Conservation (phyloP, 1,284 basidiomycete species). For the Trametes polyzona region DNA sequence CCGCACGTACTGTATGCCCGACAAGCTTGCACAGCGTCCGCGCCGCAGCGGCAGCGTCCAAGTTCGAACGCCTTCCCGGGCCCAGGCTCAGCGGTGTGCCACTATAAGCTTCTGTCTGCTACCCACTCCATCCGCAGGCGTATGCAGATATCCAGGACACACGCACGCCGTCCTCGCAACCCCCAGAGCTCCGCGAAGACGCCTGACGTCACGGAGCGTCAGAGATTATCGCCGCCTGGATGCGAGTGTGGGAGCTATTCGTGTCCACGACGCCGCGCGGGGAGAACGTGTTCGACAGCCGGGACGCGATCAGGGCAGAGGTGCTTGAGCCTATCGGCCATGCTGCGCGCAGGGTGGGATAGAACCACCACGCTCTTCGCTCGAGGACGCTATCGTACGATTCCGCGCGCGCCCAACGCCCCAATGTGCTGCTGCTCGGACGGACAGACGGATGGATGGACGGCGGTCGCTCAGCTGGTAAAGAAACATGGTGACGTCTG, state of each 20-base stretch:
- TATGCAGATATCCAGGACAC: not conserved
- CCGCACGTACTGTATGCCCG: not conserved
- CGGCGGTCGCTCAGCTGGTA: not conserved
- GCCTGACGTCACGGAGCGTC: slow-evolving; percentile 8
- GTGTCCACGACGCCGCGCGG: slow-evolving; percentile 1
- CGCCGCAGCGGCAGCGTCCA: too few relatives aligned
- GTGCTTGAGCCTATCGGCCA: slow-evolving; percentile 6
- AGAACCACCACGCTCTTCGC: slow-evolving; percentile 5
- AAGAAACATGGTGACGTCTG: slow-evolving; percentile 6
- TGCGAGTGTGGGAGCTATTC: not conserved
- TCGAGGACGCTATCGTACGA: slow-evolving; percentile 20
- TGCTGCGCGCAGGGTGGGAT: slow-evolving; percentile 2
- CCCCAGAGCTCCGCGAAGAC: too few relatives aligned
- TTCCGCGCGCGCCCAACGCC: not conserved
- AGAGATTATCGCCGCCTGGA: not conserved
- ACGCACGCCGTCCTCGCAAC: not conserved
- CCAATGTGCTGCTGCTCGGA: too few relatives aligned
- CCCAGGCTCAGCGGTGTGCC: not conserved
- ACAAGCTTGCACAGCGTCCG: slow-evolving; percentile 10
- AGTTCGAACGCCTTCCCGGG: too few relatives aligned
- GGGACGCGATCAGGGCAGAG: not conserved
- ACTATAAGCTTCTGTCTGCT: not conserved
- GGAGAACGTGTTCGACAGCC: slow-evolving; percentile 8
- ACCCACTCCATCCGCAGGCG: not conserved
- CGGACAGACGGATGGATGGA: too few relatives aligned